Evolutionary conservation across 140 eudicot genomes (phyloP), one percentile per base, ranked within the genome.

Genomic region (Ambrosia hybrid): DNA sequence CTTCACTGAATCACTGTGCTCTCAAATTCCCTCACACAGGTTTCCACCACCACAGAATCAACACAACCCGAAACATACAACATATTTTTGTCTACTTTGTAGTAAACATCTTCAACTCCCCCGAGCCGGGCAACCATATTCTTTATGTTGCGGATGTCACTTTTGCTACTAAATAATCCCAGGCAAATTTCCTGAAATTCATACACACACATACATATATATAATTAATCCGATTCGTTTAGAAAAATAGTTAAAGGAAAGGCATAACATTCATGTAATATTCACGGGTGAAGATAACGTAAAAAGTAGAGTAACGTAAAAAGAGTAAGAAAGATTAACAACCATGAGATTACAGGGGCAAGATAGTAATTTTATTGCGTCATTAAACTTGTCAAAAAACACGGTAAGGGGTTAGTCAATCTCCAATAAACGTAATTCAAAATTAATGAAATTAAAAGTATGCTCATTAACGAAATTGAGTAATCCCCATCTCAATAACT

Each of bases 21-120:
- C 45, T 68, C 61, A 9, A 48, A 68, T 51, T 68, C 60, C 73
- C 46, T 68, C 46, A 68, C 60, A n/a, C 14, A 33, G 60, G 61
- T 68, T 68, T 48, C 43, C 59, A 68, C 30, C 0, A n/a, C 59
- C 45, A 51, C 13, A 68, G 30, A 30, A 68, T 68, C 73, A 51
- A 49, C 46, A 51, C 37, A 6, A 39, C 74, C 74, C 14, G 12
- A 61, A 11, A 61, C 67, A 61, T 12, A 61, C 21, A 53, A 15
- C 21, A n/a, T 53, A 3, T 53, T 61, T 61, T 5, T 36, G 46
- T 61, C 14, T 36, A 6, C 12, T 5, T 1, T 11, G 37, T 61
- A 33, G 67, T 4, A 2, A 61, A 61, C 67, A 61, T 33, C 45
- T 13, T 36, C 48, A 61, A 61, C 67, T 5, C 67, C 67, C 17